Evolutionary conservation across 2,329 filamentous ascomycete genomes (phyloP), one percentile per base, ranked within the genome.

Genomic region (Lasiodiplodia gonubiensis): DNA sequence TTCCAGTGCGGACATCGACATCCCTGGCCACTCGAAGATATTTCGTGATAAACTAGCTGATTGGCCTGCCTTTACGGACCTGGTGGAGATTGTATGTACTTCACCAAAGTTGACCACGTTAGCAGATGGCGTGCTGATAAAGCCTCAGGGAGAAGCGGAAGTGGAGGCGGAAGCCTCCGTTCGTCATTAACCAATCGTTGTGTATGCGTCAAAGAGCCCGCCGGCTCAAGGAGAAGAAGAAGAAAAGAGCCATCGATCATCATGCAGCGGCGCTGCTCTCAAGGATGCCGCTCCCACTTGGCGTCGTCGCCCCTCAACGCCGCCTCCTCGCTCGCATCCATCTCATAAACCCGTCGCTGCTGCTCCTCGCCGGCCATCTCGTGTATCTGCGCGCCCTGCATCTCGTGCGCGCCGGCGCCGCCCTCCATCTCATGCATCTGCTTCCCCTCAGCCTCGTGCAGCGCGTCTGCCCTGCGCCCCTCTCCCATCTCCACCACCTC

Each of bases 331-430:
- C 27, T 90, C 2, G 90, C 90, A 49, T 86, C 84, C 30, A 93
- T 77, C 70, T 87, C 84, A 77, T 87, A 88, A 71, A 81, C 82
- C 0, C 82, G 88, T 72, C 92, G 88, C 68, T 93, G 84, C 25
- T 86, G 86, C 74, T 91, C 92, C 76, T 89, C 86, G 16, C 89
- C 57, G 18, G 18, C 39, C 8, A 61, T 42, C 57, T 61, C 57
- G 2, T 33, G 30, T 18, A 61, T 18, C 37, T 33, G 25, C 25
- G 39, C 21, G 76, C 73, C 71, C 76, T 63, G 69, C 25, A 79
- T 76, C 71, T 79, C 78, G 63, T 76, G 77, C 74, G 78, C 78
- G 68, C 37, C 37, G 3, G 10, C 55, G 2, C 21, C 64, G 76
- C 73, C 71, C 75, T 61, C 69, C 25, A 79, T 77, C 71, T 79